phyloP scores from a whole-genome alignment of 169 alveolate genomes.

The Plasmodium malariae region DNA sequence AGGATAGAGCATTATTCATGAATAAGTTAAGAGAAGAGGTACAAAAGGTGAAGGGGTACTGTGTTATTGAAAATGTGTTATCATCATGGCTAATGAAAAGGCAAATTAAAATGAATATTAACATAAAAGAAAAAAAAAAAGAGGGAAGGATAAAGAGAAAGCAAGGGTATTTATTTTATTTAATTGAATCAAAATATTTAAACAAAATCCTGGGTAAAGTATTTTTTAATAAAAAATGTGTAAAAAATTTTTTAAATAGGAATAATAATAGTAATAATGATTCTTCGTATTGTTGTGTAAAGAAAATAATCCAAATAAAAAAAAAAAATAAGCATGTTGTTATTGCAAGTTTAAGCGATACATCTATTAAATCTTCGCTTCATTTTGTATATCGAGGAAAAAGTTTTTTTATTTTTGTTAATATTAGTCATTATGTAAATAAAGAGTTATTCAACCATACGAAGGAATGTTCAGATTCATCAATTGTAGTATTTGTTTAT shows the following conservation, averaged over 20 bases:
- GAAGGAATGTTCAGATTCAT: not conserved
- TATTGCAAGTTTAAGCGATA: not conserved
- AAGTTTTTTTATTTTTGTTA: slow-evolving; percentile 47
- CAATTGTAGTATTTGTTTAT: slow-evolving; percentile 14
- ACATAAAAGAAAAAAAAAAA: not conserved
- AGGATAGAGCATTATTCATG: slow-evolving; percentile 3
- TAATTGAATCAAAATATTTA: slow-evolving; percentile 56
- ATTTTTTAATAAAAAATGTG: slow-evolving; percentile 1
- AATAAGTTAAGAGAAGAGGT: slow-evolving; percentile 21
- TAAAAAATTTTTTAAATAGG: slow-evolving; percentile 1
- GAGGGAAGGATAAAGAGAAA: slow-evolving; percentile 17
- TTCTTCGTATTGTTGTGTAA: not conserved
- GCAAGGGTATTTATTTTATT: slow-evolving; percentile 22
- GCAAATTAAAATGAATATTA: not conserved
- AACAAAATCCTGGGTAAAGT: slow-evolving; percentile 27
- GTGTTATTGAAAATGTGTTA: slow-evolving; percentile 6
- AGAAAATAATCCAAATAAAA: slow-evolving; percentile 17
- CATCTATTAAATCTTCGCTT: not conserved
- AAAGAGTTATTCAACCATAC: slow-evolving; percentile 2
- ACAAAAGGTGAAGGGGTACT: slow-evolving; percentile 24
- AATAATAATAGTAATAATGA: not conserved
- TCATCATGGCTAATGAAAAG: no score
- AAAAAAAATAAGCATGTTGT: slow-evolving; percentile 6
- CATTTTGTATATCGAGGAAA: slow-evolving; percentile 8
- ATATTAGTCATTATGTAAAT: slow-evolving; percentile 48